These are phyloP conservation scores for Zygotorulaspora mrakii DNA, from an alignment of 1,139 yeast genomes.

Conservation along the genomic window DNA sequence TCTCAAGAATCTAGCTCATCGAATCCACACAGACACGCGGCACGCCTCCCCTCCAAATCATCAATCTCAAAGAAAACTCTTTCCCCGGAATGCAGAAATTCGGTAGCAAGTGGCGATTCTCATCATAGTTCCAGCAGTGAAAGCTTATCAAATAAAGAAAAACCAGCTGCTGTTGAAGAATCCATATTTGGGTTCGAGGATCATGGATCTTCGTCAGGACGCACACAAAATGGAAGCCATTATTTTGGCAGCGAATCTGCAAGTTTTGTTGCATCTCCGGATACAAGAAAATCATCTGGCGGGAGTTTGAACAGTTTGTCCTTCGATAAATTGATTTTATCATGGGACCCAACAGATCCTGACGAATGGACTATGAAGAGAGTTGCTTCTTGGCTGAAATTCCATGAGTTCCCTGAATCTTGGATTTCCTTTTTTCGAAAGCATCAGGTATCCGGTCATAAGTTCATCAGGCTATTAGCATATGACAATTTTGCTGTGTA, in stretches of 20 bases:
- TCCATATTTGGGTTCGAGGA: constrained; percentile 4
- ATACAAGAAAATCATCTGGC: constrained; percentile 34
- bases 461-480: constrained; percentile 64
- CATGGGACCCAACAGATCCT: constrained; percentile 44
- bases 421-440: constrained; percentile 66
- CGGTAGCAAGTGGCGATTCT: constrained; percentile 9
- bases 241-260: background rate
- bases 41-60: constrained; percentile 9
- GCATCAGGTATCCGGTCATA: constrained; percentile 58
- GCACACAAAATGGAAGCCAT: background rate
- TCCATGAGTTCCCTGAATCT: constrained; percentile 61
- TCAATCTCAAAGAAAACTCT: constrained; percentile 8
- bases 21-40: constrained; percentile 10
- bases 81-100: constrained; percentile 7
- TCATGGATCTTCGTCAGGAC: background rate
- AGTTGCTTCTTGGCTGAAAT: constrained; percentile 64
- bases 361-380: constrained; percentile 66
- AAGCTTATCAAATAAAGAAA: background rate
- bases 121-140: constrained; percentile 5
- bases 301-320: constrained; percentile 29
- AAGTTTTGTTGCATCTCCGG: constrained; percentile 6
- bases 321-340: constrained; percentile 35
- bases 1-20: constrained; percentile 16
- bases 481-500: constrained; percentile 54
- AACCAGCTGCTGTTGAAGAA: constrained; percentile 1